phyloP scores from a whole-genome alignment of 768 basidiomycete species.

The Rhodotorula paludigena region DNA sequence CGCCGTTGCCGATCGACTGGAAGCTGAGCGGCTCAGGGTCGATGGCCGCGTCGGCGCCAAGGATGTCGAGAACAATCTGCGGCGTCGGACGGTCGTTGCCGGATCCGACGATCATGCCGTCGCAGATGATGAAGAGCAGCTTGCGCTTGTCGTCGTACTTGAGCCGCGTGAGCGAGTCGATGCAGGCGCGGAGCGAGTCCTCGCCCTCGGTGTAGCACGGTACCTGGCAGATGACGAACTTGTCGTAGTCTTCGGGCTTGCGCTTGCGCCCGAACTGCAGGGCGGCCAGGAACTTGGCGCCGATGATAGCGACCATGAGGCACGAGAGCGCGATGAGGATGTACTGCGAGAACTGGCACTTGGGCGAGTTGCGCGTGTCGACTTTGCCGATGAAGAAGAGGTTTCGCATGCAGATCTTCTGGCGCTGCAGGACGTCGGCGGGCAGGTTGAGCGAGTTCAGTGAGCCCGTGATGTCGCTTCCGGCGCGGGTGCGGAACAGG shows the following conservation, averaged over 20 bases:
- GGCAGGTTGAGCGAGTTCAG: conserved; percentile 64
- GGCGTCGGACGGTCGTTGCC: conserved; percentile 96
- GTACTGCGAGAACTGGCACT: conserved; percentile 86
- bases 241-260: conserved; percentile 90
- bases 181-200: conserved; percentile 72
- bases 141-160: conserved; percentile 99
- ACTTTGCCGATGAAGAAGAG: conserved; percentile 85
- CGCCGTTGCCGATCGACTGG: conserved; percentile 85
- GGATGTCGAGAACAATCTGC: conserved; percentile 90
- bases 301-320: conserved; percentile 90
- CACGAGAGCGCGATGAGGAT: conserved; percentile 82
- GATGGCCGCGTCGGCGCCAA: conserved; percentile 84
- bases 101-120: conserved; percentile 95
- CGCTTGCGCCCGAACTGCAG: conserved; percentile 73
- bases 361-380: conserved; percentile 83
- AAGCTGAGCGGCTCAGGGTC: conserved; percentile 95
- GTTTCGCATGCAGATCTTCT: conserved; percentile 85
- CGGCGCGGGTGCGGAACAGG: conserved; percentile 70
- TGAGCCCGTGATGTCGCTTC: conserved; percentile 72
- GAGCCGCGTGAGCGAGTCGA: conserved; percentile 86
- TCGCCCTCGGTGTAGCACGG: conserved; percentile 99
- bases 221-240: conserved; percentile 91
- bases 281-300: conserved; percentile 90
- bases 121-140: conserved; percentile 84
- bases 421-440: conserved; percentile 58